Evolutionary conservation across 75 land plant genomes (phyloP), one percentile per base, ranked within the genome.

Genomic region (Ceratopteris richardii): DNA sequence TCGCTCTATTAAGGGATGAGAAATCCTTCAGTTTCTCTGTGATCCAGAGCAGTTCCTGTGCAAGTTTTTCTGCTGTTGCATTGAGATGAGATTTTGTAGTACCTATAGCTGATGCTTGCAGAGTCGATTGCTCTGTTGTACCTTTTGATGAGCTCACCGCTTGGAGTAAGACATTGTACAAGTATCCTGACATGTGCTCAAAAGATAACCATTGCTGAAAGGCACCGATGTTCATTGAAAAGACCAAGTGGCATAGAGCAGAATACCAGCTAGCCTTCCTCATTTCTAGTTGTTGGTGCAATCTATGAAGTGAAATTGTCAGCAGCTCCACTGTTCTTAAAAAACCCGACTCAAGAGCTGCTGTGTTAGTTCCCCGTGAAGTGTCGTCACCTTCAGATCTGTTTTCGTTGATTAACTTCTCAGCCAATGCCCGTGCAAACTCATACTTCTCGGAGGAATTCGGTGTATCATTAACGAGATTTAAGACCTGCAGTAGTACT

Each of bases 1-100:
- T 72, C 0, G 96, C 98, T 51, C 77, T 90, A 20, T 66, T 79
- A 18, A 48, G 74, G 18, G 56, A 79, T 0, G 79, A 85, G 51
- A 80, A 76, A 2, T 44, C 79, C 25, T 33, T 72, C 75, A 93
- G 50, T 65, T 80, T 89, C 72, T 77, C 59, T 31, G 86, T 79
- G 43, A 93, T 37, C 98, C 98, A 93, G 20, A 93, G 66, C 56
- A 81, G 60, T 73, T 93, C 96, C 39, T 82, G 83, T 27, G 90
- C 90, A 73, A 82, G 56, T 71, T 93, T 93, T 75, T 89, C 96
- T 9, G 85, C 90, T 46, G 69, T 39, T 5, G 71, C 72, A 37
- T 31, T 51, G 40, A 58, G 47, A 29, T 77, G 48, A 19, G 24
- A 57, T 33, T 26, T 13, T 19, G n/a, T 33, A 40, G 42, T 10